Evolutionary conservation across 768 basidiomycete species (phyloP).

Genomic region (Russula olivacea): DNA sequence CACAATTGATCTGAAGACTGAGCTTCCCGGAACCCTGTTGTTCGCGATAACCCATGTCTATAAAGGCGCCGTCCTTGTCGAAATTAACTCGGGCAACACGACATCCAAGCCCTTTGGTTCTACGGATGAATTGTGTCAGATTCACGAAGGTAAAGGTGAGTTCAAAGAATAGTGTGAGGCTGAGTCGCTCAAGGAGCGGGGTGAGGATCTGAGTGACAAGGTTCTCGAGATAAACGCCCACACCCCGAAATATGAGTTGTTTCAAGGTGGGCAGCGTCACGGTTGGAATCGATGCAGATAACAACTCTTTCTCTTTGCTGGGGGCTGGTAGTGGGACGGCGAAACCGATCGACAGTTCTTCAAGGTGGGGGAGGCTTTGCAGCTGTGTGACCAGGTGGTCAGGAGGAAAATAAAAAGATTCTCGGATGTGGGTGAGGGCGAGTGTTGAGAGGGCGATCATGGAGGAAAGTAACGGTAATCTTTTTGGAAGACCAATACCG

Average conservation of each 20-base stretch:
- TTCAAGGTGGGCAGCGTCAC: background rate
- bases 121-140: background rate
- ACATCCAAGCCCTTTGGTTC: background rate
- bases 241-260: background rate
- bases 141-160: background rate
- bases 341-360: conserved; percentile 11
- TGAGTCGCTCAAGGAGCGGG: background rate
- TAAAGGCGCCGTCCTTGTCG: background rate
- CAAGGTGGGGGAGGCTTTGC: background rate
- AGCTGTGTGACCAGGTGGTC: background rate
- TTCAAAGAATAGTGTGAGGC: background rate
- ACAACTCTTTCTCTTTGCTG: background rate
- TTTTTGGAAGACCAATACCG: background rate
- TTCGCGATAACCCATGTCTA: background rate
- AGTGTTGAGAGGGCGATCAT: background rate
- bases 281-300: background rate
- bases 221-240: background rate
- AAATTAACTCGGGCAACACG: background rate
- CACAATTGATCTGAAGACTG: background rate
- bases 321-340: background rate
- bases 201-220: background rate
- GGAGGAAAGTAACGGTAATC: background rate
- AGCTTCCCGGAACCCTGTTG: background rate
- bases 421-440: background rate
- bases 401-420: background rate